These are phyloP conservation scores for Nakazawaea laoshanensis DNA, from an alignment of 805 yeast genomes.

Conservation along the genomic window DNA sequence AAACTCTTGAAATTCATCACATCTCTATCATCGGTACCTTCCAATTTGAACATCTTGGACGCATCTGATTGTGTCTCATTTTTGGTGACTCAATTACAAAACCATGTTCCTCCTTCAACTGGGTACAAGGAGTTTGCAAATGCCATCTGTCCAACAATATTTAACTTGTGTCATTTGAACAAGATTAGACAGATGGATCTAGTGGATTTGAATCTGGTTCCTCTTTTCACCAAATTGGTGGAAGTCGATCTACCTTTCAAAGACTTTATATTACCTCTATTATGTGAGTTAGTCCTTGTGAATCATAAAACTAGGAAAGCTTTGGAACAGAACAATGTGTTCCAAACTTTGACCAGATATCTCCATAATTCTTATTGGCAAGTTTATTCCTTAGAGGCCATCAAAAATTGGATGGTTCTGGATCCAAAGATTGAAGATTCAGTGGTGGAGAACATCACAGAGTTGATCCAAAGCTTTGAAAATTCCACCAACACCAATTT, in stretches of 20 bases:
- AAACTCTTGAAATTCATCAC: slow-evolving; percentile 26
- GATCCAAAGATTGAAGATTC: slow-evolving; percentile 1
- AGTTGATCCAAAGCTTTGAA: slow-evolving; percentile 5
- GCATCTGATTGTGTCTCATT: slow-evolving; percentile 28
- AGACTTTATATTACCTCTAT: slow-evolving; percentile 33
- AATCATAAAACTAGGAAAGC: slow-evolving; percentile 22
- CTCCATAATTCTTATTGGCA: slow-evolving; percentile 39
- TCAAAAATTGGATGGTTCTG: slow-evolving; percentile 13
- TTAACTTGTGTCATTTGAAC: slow-evolving; percentile 36
- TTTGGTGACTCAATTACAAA: slow-evolving; percentile 16
- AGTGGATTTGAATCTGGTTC: slow-evolving; percentile 30
- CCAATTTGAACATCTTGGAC: slow-evolving; percentile 8
- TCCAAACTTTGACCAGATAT: slow-evolving; percentile 22
- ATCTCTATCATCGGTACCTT: slow-evolving; percentile 10
- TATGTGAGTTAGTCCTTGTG: slow-evolving; percentile 35
- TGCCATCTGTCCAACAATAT: slow-evolving; percentile 30
- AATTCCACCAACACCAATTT: slow-evolving; percentile 2
- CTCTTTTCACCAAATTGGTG: slow-evolving; percentile 25
- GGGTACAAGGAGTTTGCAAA: slow-evolving; percentile 31
- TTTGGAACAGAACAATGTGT: slow-evolving; percentile 22
- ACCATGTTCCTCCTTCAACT: slow-evolving; percentile 1
- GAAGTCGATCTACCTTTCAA: slow-evolving; percentile 33
- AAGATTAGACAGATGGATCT: slow-evolving; percentile 29
- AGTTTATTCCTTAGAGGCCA: slow-evolving; percentile 34
- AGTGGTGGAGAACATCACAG: neutral